A percentile compares a stretch with the other conserved stretches of the same genome.
Conservation (phyloP, 192 early-diverging fungal species). For the Spizellomyces punctatus region DNA sequence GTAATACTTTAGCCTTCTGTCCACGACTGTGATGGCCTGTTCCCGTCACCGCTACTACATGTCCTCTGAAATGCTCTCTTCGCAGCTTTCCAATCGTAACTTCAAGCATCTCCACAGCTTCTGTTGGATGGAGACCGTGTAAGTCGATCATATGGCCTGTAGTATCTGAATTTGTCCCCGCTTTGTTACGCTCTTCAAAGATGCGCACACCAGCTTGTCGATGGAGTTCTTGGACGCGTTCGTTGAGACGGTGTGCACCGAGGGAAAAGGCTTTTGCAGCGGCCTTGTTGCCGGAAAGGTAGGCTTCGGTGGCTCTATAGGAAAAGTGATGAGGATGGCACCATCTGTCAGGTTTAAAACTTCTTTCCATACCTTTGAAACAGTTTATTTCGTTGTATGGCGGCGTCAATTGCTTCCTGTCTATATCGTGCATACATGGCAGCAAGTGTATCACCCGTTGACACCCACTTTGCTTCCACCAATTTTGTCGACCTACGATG, state of each 20-base stretch:
- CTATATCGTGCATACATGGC: conserved; percentile 44
- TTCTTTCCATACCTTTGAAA: conserved; percentile 41
- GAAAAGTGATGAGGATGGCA: neutral
- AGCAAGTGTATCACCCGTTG: conserved; percentile 44
- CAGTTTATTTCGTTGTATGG: conserved; percentile 47
- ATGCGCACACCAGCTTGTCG: conserved; percentile 38
- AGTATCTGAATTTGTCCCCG: neutral
- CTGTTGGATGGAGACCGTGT: conserved; percentile 54
- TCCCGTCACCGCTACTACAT: conserved; percentile 47
- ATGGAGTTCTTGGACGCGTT: conserved; percentile 40
- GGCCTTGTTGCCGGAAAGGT: conserved; percentile 47
- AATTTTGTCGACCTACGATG: conserved; percentile 1
- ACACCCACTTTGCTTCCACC: conserved; percentile 40
- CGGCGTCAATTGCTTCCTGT: conserved; percentile 48
- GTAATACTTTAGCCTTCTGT: conserved; percentile 43
- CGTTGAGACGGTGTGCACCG: conserved; percentile 44
- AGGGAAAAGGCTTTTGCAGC: conserved; percentile 52
- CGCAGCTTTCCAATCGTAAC: conserved; percentile 22
- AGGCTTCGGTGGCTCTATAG: conserved; percentile 51
- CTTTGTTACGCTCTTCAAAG: conserved; percentile 43
- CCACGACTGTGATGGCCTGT: conserved; percentile 51
- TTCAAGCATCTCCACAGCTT: conserved; percentile 47
- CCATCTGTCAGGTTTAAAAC: neutral
- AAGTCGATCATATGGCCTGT: conserved; percentile 42
- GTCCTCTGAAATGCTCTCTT: conserved; percentile 34